These are phyloP conservation scores for Athelia sp. DNA, from an alignment of 1,284 basidiomycete species.

Conservation along the genomic window DNA sequence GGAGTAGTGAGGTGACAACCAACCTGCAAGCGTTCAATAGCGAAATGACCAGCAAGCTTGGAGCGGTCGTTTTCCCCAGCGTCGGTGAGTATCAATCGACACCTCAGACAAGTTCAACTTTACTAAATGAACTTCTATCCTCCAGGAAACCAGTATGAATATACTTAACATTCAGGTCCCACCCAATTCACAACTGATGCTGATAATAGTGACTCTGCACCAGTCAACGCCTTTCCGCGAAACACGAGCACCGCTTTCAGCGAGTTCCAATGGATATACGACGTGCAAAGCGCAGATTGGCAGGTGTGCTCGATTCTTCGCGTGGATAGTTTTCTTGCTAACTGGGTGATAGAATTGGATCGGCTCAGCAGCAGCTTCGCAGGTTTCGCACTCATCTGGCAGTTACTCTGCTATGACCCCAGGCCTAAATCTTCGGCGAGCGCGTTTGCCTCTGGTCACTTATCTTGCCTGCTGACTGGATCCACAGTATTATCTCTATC, in stretches of 20 bases:
- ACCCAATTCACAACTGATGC: no score
- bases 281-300: slow-evolving; percentile 43
- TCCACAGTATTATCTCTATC: slow-evolving; percentile 42
- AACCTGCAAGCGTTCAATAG: slow-evolving; percentile 39
- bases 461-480: no score
- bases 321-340: no score
- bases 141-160: not conserved
- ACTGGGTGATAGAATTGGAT: slow-evolving; percentile 45
- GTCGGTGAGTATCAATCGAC: slow-evolving; percentile 34
- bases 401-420: slow-evolving; percentile 41
- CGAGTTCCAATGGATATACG: slow-evolving; percentile 43
- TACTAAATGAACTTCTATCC: no score
- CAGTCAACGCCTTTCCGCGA: slow-evolving; percentile 44
- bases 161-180: no score
- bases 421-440: slow-evolving; percentile 38
- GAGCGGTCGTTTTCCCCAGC: slow-evolving; percentile 36
- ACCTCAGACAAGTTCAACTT: no score
- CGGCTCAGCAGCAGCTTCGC: slow-evolving; percentile 26
- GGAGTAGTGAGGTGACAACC: slow-evolving; percentile 33
- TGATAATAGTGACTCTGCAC: slow-evolving; percentile 38
- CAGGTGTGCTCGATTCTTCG: no score
- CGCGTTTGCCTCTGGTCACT: not conserved
- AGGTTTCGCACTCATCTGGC: slow-evolving; percentile 41
- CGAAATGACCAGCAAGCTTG: slow-evolving; percentile 34
- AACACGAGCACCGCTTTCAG: slow-evolving; percentile 34